Conservation (phyloP, 2,329 filamentous ascomycete genomes). For the Ophiostoma piceae region DNA sequence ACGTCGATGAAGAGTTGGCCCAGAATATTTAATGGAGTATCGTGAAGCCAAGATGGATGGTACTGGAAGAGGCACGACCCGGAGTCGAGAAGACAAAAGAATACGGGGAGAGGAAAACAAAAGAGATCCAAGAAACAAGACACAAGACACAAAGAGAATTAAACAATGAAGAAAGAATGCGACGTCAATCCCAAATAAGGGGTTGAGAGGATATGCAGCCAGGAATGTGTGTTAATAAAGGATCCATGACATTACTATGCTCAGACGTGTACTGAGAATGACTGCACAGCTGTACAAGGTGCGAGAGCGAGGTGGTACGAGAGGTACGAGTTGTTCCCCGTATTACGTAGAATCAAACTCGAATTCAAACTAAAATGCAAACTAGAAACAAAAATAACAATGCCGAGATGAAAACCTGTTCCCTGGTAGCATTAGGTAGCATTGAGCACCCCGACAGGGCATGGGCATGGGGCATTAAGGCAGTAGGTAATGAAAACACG, state of each 20-base stretch:
- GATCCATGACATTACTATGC: neutral
- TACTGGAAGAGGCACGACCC: neutral
- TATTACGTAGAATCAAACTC: neutral
- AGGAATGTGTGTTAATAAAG: neutral
- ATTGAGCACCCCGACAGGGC: neutral
- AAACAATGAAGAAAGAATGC: neutral
- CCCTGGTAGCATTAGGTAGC: neutral
- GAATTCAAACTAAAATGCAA: neutral
- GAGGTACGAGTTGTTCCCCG: neutral
- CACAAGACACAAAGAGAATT: neutral
- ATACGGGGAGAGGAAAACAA: neutral
- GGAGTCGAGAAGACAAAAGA: neutral
- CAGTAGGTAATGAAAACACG: slow-evolving; percentile 2
- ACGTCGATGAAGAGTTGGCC: neutral
- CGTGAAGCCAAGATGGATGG: neutral
- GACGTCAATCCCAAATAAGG: neutral
- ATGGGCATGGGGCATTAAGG: neutral
- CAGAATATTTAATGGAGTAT: neutral
- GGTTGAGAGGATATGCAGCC: neutral
- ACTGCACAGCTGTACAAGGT: neutral
- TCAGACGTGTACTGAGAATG: neutral
- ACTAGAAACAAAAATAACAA: neutral
- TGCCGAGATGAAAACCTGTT: neutral
- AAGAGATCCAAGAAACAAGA: neutral
- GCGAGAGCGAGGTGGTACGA: neutral